Evolutionary conservation across 768 basidiomycete species (phyloP).

Genomic region (Boletus subcaerulescens): DNA sequence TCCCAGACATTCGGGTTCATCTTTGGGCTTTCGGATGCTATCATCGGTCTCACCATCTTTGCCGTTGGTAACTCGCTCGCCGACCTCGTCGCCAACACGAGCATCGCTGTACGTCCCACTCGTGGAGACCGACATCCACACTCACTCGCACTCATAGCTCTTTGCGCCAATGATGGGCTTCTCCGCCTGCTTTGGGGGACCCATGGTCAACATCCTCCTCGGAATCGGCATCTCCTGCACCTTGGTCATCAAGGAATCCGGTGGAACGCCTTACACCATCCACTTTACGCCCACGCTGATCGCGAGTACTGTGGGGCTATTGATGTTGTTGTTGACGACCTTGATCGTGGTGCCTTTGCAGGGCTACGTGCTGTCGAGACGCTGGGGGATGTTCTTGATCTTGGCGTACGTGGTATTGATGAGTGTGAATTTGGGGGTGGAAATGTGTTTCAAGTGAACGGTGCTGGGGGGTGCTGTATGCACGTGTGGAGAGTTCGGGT

Average conservation of each 20-base stretch:
- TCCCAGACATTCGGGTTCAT: slow-evolving; percentile 86
- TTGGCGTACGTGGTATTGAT: slow-evolving; percentile 77
- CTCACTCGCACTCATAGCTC: slow-evolving; percentile 38
- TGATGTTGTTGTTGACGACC: slow-evolving; percentile 70
- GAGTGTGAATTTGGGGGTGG: slow-evolving; percentile 75
- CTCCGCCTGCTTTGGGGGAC: slow-evolving; percentile 91
- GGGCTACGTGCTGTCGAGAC: slow-evolving; percentile 71
- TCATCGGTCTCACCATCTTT: slow-evolving; percentile 95
- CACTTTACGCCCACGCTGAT: slow-evolving; percentile 80
- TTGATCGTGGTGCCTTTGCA: slow-evolving; percentile 84
- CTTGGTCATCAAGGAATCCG: slow-evolving; percentile 68
- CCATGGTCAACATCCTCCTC: slow-evolving; percentile 88
- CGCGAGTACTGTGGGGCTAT: slow-evolving; percentile 80
- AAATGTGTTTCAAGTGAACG: slow-evolving; percentile 40
- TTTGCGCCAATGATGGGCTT: slow-evolving; percentile 95
- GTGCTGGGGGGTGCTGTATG: not conserved
- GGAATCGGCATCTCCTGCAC: slow-evolving; percentile 92
- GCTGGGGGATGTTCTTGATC: slow-evolving; percentile 83
- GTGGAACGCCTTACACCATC: slow-evolving; percentile 57
- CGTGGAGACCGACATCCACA: too few species aligned
- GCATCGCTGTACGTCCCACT: slow-evolving; percentile 67
- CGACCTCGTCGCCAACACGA: slow-evolving; percentile 96
- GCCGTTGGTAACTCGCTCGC: slow-evolving; percentile 95
- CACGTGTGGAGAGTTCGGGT: too few species aligned
- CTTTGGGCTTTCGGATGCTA: slow-evolving; percentile 94